Conservation (phyloP, 352 stramenopile genomes). For the Pythium monospermum region DNA sequence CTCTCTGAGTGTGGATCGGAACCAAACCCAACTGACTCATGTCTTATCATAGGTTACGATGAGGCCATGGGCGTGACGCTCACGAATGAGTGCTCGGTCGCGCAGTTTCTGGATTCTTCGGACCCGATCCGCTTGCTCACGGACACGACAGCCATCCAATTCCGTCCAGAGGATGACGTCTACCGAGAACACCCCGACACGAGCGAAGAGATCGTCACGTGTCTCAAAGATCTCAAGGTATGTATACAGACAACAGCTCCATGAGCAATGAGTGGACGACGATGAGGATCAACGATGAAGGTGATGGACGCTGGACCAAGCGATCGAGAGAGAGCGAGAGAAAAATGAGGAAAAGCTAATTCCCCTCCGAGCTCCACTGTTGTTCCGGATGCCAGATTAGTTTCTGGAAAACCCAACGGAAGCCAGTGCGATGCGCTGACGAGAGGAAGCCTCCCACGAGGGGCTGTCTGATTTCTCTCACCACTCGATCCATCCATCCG, state of each 20-base stretch:
- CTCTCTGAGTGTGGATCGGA: not conserved
- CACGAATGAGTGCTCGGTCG: slow-evolving; percentile 78
- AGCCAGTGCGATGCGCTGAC: slow-evolving; percentile 72
- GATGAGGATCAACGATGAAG: not conserved
- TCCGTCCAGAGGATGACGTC: slow-evolving; percentile 77
- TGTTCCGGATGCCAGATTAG: slow-evolving; percentile 87
- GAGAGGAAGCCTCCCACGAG: slow-evolving; percentile 40
- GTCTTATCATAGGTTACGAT: slow-evolving; percentile 85
- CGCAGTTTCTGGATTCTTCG: slow-evolving; percentile 81
- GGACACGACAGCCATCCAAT: slow-evolving; percentile 92
- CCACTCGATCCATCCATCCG: not conserved
- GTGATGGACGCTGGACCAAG: too few species aligned
- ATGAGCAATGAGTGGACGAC: not conserved
- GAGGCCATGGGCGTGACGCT: slow-evolving; percentile 80
- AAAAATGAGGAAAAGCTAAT: slow-evolving; percentile 82
- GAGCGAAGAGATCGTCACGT: slow-evolving; percentile 71
- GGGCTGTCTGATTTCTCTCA: slow-evolving; percentile 70
- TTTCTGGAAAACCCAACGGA: slow-evolving; percentile 88
- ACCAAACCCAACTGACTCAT: not conserved
- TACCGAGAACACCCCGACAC: slow-evolving; percentile 78
- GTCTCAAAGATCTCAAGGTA: slow-evolving; percentile 92
- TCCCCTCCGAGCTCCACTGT: slow-evolving; percentile 79
- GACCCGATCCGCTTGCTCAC: slow-evolving; percentile 96
- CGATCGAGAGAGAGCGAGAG: not conserved
- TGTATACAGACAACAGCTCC: not conserved